Evolutionary conservation across 352 stramenopile species (phyloP).

Genomic region (Phytopythium oedochilum): DNA sequence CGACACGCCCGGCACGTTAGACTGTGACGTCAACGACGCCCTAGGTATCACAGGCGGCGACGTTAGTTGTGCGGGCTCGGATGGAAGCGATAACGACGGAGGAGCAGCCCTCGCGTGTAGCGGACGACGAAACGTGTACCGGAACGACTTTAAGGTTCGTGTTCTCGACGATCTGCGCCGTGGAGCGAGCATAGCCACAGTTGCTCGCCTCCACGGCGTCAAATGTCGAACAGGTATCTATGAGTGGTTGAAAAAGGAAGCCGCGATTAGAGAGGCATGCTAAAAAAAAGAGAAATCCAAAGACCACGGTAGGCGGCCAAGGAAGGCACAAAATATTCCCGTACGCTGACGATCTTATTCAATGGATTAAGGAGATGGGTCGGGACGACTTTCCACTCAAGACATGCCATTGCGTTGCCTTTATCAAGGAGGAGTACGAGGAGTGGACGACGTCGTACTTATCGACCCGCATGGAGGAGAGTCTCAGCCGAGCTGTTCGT

Average conservation of each 20-base stretch:
- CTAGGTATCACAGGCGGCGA: neutral
- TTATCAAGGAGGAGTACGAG: slow-evolving; percentile 12
- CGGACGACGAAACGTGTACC: neutral
- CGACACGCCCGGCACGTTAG: too few relatives aligned
- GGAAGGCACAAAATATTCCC: slow-evolving; percentile 3
- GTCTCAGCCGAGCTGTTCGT: slow-evolving; percentile 9
- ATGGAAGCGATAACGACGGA: neutral
- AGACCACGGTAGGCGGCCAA: slow-evolving; percentile 4
- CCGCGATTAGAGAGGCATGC: neutral
- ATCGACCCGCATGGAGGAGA: slow-evolving; percentile 1
- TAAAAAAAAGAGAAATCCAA: neutral
- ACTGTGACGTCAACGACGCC: too few relatives aligned
- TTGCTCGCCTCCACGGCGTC: neutral
- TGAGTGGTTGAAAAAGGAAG: neutral
- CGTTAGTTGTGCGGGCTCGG: too few relatives aligned
- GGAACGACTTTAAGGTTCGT: neutral
- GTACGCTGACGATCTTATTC: slow-evolving; percentile 11
- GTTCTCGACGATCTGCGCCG: neutral
- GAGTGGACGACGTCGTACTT: slow-evolving; percentile 13
- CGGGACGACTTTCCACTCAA: slow-evolving; percentile 18
- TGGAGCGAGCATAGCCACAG: neutral
- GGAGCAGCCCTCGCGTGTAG: neutral
- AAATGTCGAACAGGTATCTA: neutral
- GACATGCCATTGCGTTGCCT: slow-evolving; percentile 10
- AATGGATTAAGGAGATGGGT: slow-evolving; percentile 20